phyloP scores from a whole-genome alignment of 768 basidiomycete species.

The Trametes villosa region DNA sequence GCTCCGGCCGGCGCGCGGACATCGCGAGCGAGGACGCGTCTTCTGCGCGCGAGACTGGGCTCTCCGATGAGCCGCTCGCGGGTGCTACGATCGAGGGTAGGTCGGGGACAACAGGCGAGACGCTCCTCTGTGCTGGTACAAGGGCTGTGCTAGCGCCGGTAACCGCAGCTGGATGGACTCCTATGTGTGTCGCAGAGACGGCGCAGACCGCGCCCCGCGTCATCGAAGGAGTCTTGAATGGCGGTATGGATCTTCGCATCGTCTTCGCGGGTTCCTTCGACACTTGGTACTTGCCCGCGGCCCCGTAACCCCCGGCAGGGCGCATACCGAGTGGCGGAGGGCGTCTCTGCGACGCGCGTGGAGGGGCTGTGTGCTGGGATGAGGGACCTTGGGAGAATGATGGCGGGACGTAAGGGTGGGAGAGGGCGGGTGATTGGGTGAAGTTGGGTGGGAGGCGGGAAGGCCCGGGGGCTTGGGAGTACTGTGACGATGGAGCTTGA shows the following conservation, averaged over 20 bases:
- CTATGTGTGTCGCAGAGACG: background rate
- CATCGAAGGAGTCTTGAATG: conserved; percentile 3
- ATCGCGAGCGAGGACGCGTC: background rate
- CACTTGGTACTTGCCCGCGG: conserved; percentile 1
- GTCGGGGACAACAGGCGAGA: conserved; percentile 2
- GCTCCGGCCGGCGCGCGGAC: conserved; percentile 17
- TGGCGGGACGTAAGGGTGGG: conserved; percentile 8
- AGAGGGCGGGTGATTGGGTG: conserved; percentile 4
- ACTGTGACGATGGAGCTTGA: background rate
- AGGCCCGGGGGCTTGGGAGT: background rate
- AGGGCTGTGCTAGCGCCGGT: background rate
- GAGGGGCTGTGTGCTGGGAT: background rate
- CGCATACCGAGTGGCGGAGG: conserved; percentile 11
- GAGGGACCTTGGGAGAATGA: background rate
- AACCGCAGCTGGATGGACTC: background rate
- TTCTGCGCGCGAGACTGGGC: background rate
- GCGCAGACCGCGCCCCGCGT: background rate
- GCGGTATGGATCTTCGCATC: background rate
- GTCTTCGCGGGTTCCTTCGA: conserved; percentile 1
- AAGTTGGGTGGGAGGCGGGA: background rate
- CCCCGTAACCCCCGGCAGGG: background rate
- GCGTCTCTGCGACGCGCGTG: background rate
- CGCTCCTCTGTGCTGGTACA: background rate
- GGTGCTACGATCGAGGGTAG: background rate
- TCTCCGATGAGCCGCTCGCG: background rate